Conservation (phyloP, 768 basidiomycete species). For the Auricularia cornea region DNA sequence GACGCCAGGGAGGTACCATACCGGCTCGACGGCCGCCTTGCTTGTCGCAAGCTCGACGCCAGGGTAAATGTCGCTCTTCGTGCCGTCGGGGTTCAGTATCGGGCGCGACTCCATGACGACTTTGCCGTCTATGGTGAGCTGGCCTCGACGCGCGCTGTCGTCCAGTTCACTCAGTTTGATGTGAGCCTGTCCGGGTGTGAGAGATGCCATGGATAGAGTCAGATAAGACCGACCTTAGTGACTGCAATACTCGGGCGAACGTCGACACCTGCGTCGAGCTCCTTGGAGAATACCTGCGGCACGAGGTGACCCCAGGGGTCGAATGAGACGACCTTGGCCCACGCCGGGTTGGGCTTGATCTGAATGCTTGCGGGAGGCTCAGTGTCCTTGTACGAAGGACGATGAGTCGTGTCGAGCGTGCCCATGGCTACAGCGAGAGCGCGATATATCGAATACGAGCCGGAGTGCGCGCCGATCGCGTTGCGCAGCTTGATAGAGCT, state of each 20-base stretch:
- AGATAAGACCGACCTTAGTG: slow-evolving; percentile 60
- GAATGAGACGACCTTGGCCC: slow-evolving; percentile 84
- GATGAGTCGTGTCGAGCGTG: slow-evolving; percentile 66
- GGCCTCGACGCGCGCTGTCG: slow-evolving; percentile 63
- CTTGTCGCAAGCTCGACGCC: slow-evolving; percentile 84
- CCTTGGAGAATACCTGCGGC: slow-evolving; percentile 56
- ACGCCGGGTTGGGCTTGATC: slow-evolving; percentile 67
- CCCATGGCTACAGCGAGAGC: slow-evolving; percentile 90
- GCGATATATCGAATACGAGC: slow-evolving; percentile 91
- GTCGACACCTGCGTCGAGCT: slow-evolving; percentile 67
- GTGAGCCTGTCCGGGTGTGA: slow-evolving; percentile 41
- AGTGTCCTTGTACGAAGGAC: slow-evolving; percentile 73
- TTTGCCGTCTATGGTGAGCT: slow-evolving; percentile 70
- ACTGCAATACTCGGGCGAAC: slow-evolving; percentile 88
- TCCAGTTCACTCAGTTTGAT: slow-evolving; percentile 94
- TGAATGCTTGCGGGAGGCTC: slow-evolving; percentile 62
- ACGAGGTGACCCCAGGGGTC: slow-evolving; percentile 92
- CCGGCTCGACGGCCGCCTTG: slow-evolving; percentile 94
- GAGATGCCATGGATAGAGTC: too few species aligned
- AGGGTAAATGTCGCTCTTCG: slow-evolving; percentile 43
- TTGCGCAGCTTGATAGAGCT: slow-evolving; percentile 84
- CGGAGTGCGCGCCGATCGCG: slow-evolving; percentile 88
- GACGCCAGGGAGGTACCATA: slow-evolving; percentile 91
- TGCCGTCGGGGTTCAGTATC: slow-evolving; percentile 55
- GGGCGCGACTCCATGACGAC: slow-evolving; percentile 66